phyloP scores from a whole-genome alignment of 495 filamentous ascomycete species.

The Aspergillus coremiiformis region DNA sequence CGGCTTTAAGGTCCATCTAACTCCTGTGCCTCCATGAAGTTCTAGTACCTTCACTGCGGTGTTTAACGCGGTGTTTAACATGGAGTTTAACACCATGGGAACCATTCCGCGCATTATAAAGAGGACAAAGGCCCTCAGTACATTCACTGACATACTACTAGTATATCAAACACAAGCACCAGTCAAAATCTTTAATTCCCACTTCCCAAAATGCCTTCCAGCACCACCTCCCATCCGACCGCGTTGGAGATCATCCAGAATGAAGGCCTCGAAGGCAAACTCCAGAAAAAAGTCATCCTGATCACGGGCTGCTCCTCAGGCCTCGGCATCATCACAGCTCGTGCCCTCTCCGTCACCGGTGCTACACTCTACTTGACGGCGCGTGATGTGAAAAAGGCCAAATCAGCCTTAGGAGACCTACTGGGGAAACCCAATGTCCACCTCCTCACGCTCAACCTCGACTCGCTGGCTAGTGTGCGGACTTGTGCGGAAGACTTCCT shows the following conservation, averaged over 20 bases:
- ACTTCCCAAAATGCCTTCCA: not conserved
- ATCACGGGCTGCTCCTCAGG: constrained; percentile 46
- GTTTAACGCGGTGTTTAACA: not conserved
- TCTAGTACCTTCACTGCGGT: not conserved
- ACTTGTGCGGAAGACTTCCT: constrained; percentile 32
- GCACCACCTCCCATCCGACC: constrained; percentile 47
- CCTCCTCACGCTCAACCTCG: constrained; percentile 34
- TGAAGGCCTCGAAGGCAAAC: constrained; percentile 28
- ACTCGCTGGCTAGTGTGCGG: constrained; percentile 36
- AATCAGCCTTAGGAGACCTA: constrained; percentile 21
- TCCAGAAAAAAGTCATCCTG: constrained; percentile 40
- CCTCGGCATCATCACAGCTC: constrained; percentile 45
- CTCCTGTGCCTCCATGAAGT: too few species aligned
- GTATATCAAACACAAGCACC: not conserved
- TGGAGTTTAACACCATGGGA: too few species aligned
- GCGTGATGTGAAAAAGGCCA: constrained; percentile 31
- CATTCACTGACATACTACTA: too few species aligned
- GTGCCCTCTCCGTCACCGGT: constrained; percentile 41
- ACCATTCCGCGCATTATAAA: not conserved
- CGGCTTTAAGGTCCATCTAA: not conserved
- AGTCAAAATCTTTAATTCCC: not conserved
- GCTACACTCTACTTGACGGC: constrained; percentile 41
- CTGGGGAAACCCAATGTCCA: constrained; percentile 10
- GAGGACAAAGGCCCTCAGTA: not conserved
- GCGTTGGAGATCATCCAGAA: constrained; percentile 46